Evolutionary conservation across 495 filamentous ascomycete genomes (phyloP), one percentile per base, ranked within the genome.

Genomic region (Penicillium lividum): DNA sequence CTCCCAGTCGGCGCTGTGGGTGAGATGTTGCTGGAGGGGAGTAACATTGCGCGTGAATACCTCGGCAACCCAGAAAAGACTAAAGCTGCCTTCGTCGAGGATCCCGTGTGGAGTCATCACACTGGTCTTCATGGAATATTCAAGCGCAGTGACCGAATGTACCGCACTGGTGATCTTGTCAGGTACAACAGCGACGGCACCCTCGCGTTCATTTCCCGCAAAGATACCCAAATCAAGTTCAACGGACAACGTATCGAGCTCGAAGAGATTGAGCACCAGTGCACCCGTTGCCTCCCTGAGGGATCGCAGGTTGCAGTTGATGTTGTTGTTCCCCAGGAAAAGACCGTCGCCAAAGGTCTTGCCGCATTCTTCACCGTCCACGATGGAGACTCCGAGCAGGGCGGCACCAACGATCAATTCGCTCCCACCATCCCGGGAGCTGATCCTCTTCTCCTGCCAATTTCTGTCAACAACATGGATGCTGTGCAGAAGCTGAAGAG

Each of bases 181-280:
- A 72, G 77, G 3, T 85, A 85, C 63, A 80, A 80, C 56, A 67
- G 72, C 7, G 80, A 84, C 58, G 82, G 83, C 3, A 77, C 71
- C 2, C 65, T 86, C 11, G 59, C 58, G 1, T 82, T 77, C 54
- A 72, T 89, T 22, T 83, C 84, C 6, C 80, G 86, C 13, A 82
- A 81, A 51, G 86, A 89, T 51, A 81, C 82, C 13, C 85, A 88
- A 58, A 81, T 87, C 29, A 89, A 89, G 66, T 70, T 89, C 8
- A 81, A 83, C 18, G 86, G 86, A 3, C 84, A 87, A 59, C 76
- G 86, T 5, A 81, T 89, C 55, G 86, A 89, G 54, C 68, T 89
- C 9, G 82, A 79, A 18, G 86, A 89, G 57, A 82, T 89, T 50
- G 86, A 89, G 67, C 79, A 84, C 54, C 81, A 85, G 31, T 79